Conservation (phyloP, 2,329 filamentous ascomycete species). For the Ceratocystis alfenasii region DNA sequence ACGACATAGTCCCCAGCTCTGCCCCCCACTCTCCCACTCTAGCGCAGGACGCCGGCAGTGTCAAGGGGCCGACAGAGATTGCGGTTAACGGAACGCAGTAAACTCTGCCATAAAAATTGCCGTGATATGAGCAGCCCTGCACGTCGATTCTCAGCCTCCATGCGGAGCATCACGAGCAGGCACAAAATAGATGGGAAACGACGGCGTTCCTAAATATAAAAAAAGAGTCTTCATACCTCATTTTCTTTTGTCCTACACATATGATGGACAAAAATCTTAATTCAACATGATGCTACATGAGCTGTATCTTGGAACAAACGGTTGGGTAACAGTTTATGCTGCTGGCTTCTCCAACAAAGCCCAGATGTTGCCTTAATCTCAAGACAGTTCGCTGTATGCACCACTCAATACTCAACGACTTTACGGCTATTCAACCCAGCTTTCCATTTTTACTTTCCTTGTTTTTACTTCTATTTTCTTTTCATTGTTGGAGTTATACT, state of each 20-base stretch:
- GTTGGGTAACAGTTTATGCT: background rate
- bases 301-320: background rate
- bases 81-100: conserved; percentile 21
- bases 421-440: conserved; percentile 23
- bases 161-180: background rate
- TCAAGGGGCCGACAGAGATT: conserved; percentile 11
- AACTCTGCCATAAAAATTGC: background rate
- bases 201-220: background rate
- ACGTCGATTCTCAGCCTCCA: background rate
- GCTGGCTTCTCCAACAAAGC: conserved; percentile 21
- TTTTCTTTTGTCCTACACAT: background rate
- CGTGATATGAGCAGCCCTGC: background rate
- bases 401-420: conserved; percentile 20
- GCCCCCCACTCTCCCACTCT: conserved; percentile 14
- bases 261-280: conserved; percentile 14
- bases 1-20: conserved; percentile 28
- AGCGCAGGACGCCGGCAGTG: conserved; percentile 18
- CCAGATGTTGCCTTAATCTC: background rate
- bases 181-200: background rate
- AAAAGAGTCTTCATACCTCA: background rate
- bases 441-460: conserved; percentile 15
- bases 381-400: conserved; percentile 9
- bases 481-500: background rate
- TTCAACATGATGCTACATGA: conserved; percentile 19
- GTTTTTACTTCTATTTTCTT: conserved; percentile 2